phyloP scores from a whole-genome alignment of 345 rosid species.

The Conringia planisiliqua region DNA sequence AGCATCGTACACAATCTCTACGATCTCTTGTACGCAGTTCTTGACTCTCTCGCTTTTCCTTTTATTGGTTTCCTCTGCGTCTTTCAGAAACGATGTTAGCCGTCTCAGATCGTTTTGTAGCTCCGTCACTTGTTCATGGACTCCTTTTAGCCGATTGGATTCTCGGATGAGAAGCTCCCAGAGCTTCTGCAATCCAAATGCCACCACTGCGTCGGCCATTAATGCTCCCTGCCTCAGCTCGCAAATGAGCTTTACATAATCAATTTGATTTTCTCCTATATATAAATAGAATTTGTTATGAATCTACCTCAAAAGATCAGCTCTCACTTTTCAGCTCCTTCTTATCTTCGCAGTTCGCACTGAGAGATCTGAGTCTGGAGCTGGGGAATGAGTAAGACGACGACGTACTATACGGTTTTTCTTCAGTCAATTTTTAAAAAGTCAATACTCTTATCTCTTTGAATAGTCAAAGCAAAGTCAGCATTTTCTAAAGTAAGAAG shows the following conservation, averaged over 20 bases:
- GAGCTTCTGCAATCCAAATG: background rate
- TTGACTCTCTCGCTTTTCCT: background rate
- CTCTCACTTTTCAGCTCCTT: background rate
- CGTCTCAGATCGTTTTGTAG: background rate
- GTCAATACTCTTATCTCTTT: background rate
- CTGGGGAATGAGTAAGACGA: background rate
- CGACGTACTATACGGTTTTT: background rate
- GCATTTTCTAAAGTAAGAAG: background rate
- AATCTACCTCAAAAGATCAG: background rate
- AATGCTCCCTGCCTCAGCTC: background rate
- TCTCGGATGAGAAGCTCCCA: background rate
- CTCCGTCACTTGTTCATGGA: background rate
- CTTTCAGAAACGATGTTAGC: background rate
- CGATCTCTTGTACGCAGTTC: background rate
- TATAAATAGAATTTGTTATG: background rate
- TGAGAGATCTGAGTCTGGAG: background rate
- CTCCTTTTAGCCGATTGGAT: background rate
- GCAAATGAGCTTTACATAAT: too few species aligned
- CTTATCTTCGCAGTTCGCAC: background rate
- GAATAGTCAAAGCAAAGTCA: background rate
- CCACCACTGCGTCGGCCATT: slow-evolving; percentile 1
- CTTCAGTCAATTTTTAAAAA: background rate
- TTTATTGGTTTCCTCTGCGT: background rate
- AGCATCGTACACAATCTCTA: background rate
- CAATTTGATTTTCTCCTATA: background rate